Evolutionary conservation across 139 green algal species (phyloP).

Genomic region (Yamagishiella unicocca): DNA sequence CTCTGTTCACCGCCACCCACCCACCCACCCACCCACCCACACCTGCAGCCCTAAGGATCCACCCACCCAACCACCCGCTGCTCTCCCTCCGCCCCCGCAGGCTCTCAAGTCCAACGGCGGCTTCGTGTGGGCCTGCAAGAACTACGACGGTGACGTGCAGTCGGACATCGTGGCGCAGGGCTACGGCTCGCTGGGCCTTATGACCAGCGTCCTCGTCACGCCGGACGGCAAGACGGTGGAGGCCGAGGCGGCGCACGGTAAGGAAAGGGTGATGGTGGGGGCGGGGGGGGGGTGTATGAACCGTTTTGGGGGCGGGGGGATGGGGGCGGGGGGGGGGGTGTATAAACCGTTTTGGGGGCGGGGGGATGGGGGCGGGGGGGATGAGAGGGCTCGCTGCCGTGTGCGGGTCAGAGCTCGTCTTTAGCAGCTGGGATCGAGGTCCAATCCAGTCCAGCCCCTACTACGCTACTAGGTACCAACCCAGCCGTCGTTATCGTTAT

Average conservation of each 20-base stretch:
- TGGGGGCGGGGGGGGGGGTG: no score
- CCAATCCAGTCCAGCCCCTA: no score
- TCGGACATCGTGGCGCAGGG: conserved; percentile 92
- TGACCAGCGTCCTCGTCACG: conserved; percentile 95
- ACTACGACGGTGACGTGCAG: conserved; percentile 97
- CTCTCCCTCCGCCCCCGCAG: conserved; percentile 48
- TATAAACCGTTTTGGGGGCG: no score
- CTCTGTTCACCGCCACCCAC: neutral
- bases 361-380: no score
- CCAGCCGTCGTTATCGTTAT: no score
- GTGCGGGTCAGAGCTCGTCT: no score
- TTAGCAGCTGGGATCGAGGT: no score
- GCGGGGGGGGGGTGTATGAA: neutral
- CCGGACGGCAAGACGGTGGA: conserved; percentile 96
- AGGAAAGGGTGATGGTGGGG: neutral
- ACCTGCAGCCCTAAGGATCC: no score
- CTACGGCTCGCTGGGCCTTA: conserved; percentile 95
- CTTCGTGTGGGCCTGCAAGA: conserved; percentile 99
- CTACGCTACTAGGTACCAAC: no score
- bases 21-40: no score
- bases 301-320: no score
- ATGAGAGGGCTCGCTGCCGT: no score
- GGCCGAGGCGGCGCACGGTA: conserved; percentile 96
- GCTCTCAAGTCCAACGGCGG: conserved; percentile 92
- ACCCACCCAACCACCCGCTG: neutral